These are phyloP conservation scores for Paspalum notatum DNA, from an alignment of 176 grass and related monocot species.

Conservation along the genomic window DNA sequence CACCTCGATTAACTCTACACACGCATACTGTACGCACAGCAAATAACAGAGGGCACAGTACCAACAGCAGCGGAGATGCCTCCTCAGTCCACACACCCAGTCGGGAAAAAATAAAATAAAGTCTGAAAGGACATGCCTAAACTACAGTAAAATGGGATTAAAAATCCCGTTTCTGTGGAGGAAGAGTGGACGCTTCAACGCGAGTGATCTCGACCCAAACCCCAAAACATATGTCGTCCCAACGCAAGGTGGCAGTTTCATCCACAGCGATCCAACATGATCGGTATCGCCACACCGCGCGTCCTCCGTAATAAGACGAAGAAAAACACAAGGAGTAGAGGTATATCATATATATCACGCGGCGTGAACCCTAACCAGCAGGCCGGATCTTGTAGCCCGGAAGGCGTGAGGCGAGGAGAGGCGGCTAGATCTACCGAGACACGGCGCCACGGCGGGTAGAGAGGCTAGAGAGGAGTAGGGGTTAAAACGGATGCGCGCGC, in stretches of 20 bases:
- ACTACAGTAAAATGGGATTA: constrained; percentile 31
- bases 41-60: constrained; percentile 28
- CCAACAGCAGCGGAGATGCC: background rate
- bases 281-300: background rate
- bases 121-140: background rate
- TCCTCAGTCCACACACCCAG: background rate
- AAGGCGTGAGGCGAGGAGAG: background rate
- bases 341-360: background rate
- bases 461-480: too few species aligned
- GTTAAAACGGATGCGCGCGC: too few species aligned
- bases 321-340: background rate
- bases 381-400: constrained; percentile 27
- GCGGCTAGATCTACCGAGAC: constrained; percentile 39
- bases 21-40: constrained; percentile 29
- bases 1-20: constrained; percentile 11
- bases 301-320: background rate
- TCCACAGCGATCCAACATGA: background rate
- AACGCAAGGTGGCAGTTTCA: background rate
- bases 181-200: background rate
- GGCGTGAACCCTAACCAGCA: constrained; percentile 33
- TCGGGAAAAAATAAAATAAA: background rate
- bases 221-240: background rate
- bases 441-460: background rate
- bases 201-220: background rate
- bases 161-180: background rate